Base-by-base conservation (phyloP, 2,329 filamentous ascomycete species). In the Corniculantispora saksenae region DNA sequence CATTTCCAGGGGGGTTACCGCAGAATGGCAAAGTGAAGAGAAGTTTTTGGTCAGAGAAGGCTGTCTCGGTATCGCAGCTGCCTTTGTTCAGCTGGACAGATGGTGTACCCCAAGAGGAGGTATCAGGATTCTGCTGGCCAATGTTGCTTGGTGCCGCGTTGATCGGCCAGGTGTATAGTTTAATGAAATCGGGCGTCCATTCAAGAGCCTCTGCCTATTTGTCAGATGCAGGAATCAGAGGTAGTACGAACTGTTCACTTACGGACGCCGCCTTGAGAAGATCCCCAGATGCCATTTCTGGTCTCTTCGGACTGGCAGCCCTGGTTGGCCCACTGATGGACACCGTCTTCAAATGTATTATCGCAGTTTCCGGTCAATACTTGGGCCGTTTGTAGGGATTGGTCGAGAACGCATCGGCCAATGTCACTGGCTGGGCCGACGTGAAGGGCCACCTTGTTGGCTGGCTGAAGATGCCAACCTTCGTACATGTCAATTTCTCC, bases 401-500 rank as follows among this genome's bases (percentile, higher is more conserved):
- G 38, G 8, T 69, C 53, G 32, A 79, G 68, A 1, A 27, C 66
- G 69, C 77, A 80, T 2, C 65, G 45, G 19, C 77, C 78, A 32
- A 74, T 38, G 19, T 53, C 67, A 15, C 57, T 63, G 5, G 19
- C 10, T 27, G 74, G 70, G 38, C 63, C 63, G 15, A 86, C 87
- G 74, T 88, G 84, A 27, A 88, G 71, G 25, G 86, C 83, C 75
- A 89, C 81, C 56, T 78, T 75, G 74, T 89, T 86, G 45, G 75
- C 74, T 1, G 74, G 68, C 23, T 83, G 79, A 48, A 79, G 71
- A 73, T 89, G 88, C 71, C 87, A 87, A 57, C 84, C 83, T 77
- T 90, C 88, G 67, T 89, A 86, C 65, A 90, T 85, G 70, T 89
- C 86, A 67, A 90, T 82, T 74, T 90, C 87, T 17, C 64, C 64